Conservation (phyloP, 2,329 filamentous ascomycete species). For the Colletotrichum sp. region DNA sequence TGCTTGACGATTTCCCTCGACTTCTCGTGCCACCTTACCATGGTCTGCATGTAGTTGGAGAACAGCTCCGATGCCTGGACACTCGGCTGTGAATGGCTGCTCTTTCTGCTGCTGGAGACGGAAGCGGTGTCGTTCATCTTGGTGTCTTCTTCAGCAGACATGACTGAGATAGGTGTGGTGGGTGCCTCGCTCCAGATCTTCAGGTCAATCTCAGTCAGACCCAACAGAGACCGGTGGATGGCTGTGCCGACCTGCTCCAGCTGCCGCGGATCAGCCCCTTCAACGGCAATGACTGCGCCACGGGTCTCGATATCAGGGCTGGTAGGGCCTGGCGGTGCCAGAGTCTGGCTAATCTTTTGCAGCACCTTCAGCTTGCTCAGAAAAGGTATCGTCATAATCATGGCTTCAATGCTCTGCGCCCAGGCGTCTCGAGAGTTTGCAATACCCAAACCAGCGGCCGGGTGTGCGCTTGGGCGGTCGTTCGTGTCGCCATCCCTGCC, state of each 20-base stretch:
- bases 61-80: slow-evolving; percentile 44
- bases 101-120: slow-evolving; percentile 19
- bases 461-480: slow-evolving; percentile 20
- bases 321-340: slow-evolving; percentile 42
- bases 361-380: slow-evolving; percentile 79
- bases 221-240: slow-evolving; percentile 67
- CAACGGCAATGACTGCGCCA: slow-evolving; percentile 84
- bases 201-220: slow-evolving; percentile 45
- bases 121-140: slow-evolving; percentile 11
- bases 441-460: slow-evolving; percentile 31
- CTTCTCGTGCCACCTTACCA: slow-evolving; percentile 77
- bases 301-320: slow-evolving; percentile 50
- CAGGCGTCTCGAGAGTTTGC: slow-evolving; percentile 30
- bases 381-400: slow-evolving; percentile 78
- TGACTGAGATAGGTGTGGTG: slow-evolving; percentile 12
- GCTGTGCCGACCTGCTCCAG: slow-evolving; percentile 64
- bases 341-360: slow-evolving; percentile 74
- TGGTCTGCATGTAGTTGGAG: slow-evolving; percentile 68
- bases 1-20: slow-evolving; percentile 71
- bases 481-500: slow-evolving; percentile 12
- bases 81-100: slow-evolving; percentile 14
- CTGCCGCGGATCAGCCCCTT: slow-evolving; percentile 68
- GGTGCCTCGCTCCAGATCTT: slow-evolving; percentile 48
- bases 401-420: slow-evolving; percentile 63
- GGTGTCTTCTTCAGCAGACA: slow-evolving; percentile 14